Evolutionary conservation across 345 rosid genomes (phyloP).

Genomic region (Conringia planisiliqua): DNA sequence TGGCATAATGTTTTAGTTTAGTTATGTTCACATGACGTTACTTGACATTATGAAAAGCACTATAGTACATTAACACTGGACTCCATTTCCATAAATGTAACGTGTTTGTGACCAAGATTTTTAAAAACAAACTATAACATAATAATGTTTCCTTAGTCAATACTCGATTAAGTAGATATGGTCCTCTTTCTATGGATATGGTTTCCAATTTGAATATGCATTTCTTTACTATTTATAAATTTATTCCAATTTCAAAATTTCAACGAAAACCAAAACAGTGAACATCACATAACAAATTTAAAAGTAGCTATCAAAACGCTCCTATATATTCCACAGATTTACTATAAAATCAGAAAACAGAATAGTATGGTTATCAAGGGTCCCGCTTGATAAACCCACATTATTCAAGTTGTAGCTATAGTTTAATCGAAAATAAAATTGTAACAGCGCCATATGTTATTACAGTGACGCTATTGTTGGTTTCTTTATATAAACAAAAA

Average conservation of each 20-base stretch:
- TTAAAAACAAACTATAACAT: background rate
- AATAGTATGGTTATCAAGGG: constrained; percentile 10
- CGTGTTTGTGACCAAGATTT: background rate
- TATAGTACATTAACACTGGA: background rate
- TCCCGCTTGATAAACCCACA: background rate
- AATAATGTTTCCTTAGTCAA: background rate
- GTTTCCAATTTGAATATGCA: background rate
- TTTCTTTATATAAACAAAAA: background rate
- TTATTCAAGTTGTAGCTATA: background rate
- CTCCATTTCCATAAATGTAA: background rate
- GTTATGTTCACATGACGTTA: background rate
- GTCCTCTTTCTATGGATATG: background rate
- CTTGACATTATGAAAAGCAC: background rate
- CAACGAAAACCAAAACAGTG: background rate
- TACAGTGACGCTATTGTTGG: background rate
- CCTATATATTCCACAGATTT: background rate
- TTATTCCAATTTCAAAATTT: background rate
- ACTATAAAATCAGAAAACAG: constrained; percentile 14
- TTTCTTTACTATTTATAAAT: background rate
- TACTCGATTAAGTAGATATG: background rate
- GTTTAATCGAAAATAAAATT: background rate
- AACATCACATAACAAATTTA: background rate
- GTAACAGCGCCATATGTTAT: background rate
- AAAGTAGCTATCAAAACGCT: constrained; percentile 5
- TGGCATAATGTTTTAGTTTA: background rate